phyloP scores from a whole-genome alignment of 768 basidiomycete species.

The Lentinula lateritia region DNA sequence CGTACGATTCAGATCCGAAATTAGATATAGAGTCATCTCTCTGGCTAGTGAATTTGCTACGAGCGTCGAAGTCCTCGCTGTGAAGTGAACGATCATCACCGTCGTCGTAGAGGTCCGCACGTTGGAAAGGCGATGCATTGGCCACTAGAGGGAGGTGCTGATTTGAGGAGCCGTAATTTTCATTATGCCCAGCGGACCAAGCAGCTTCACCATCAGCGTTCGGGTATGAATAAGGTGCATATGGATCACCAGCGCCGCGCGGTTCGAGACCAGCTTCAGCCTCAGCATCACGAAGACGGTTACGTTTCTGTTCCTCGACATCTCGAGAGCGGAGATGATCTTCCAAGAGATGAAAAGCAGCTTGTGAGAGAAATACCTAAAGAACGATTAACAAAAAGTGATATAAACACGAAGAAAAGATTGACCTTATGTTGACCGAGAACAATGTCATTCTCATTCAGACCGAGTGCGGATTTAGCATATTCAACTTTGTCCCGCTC shows the following conservation, averaged over 20 bases:
- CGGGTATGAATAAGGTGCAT: constrained; percentile 68
- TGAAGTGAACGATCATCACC: constrained; percentile 70
- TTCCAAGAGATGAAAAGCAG: constrained; percentile 83
- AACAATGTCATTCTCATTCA: constrained; percentile 70
- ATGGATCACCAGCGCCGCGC: constrained; percentile 57
- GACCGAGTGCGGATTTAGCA: constrained; percentile 46
- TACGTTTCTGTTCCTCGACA: constrained; percentile 81
- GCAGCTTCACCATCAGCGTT: constrained; percentile 30
- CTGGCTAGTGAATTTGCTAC: constrained; percentile 71
- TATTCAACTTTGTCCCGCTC: constrained; percentile 57
- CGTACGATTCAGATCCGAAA: constrained; percentile 89
- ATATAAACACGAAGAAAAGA: background rate
- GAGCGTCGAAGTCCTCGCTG: constrained; percentile 76
- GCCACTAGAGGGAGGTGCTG: constrained; percentile 80
- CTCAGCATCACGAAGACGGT: constrained; percentile 70
- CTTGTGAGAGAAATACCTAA: constrained; percentile 85
- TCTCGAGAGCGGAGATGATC: constrained; percentile 81
- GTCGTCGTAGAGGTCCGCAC: constrained; percentile 70
- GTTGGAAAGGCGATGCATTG: constrained; percentile 78
- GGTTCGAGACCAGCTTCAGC: constrained; percentile 63
- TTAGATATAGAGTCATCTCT: constrained; percentile 76
- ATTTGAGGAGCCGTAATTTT: constrained; percentile 55
- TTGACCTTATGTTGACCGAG: constrained; percentile 81
- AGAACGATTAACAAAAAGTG: constrained; percentile 6
- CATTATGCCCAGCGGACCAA: constrained; percentile 38